These are phyloP conservation scores for Heterotrichella gracilis DNA, from an alignment of 352 stramenopile species.

Conservation along the genomic window DNA sequence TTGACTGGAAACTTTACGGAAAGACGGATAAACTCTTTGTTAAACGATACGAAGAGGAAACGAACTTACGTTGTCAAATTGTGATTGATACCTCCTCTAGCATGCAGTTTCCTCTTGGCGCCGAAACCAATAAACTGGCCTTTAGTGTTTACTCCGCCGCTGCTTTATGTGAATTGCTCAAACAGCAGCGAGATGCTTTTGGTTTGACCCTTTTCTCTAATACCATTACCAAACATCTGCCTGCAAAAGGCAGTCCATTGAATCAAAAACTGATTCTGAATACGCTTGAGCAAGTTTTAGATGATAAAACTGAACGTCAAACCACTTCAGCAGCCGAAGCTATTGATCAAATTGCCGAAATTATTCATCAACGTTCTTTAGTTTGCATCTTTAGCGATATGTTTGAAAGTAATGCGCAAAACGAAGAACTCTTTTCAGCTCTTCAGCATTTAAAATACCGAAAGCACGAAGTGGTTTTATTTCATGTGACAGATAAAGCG, in stretches of 20 bases:
- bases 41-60: not conserved
- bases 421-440: not conserved
- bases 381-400: not conserved
- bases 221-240: not conserved
- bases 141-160: not conserved
- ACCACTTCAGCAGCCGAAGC: not conserved
- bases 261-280: not conserved
- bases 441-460: not conserved
- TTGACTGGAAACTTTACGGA: not conserved
- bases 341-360: not conserved
- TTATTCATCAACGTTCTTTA: not conserved
- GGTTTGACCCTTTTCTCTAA: not conserved
- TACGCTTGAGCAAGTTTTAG: not conserved
- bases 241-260: not conserved
- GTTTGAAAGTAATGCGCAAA: not conserved
- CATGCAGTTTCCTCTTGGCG: not conserved
- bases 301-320: not conserved
- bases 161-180: not conserved
- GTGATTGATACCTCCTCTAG: not conserved
- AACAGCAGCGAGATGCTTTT: not conserved
- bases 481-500: not conserved
- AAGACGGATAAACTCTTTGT: not conserved
- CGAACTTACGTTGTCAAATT: not conserved
- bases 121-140: not conserved
- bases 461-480: not conserved